Evolutionary conservation across 345 rosid genomes (phyloP), one percentile per base, ranked within the genome.

Genomic region (Pugionium cornutum): DNA sequence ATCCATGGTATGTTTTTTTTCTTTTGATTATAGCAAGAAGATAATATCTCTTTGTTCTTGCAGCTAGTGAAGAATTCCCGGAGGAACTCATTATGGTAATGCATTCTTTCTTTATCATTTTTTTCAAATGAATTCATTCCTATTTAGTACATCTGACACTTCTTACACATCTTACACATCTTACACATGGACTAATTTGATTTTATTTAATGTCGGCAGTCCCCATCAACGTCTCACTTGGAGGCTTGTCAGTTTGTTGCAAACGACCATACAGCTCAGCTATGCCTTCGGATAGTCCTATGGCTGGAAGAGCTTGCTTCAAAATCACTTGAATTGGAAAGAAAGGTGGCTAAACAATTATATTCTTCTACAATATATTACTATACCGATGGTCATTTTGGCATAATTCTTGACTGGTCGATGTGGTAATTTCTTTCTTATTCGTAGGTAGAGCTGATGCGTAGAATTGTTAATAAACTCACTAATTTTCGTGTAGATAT

Each of bases 261-360:
- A 73, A 86, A 84, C 59, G 88, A 88, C 77, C 99, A 83, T 70
- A 86, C 91, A 63, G 90, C 97, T 62, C 97, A 94, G 68, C 70
- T 90, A 58, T 90, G 99, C 80, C 95, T 90, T 67, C 95, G 99
- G 37, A 83, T 94, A 61, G 86, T 90, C 81, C 88, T 84, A 41
- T 94, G 99, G 99, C 86, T 94, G 37, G 97, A 94, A 79, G 97
- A 83, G 44, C 76, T 94, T 75, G 99, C 97, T 62, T 90, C 99
- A 49, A 88, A 94, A 79, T 84, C 89, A 66, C 99, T 94, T 64
- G 95, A 94, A 67, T 77, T 88, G 73, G 97, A 94, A 82, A 85
- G 83, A 75, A 86, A 94, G 99, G 99, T 89, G 74, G 68, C 67
- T 47, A 9, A 67, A 62, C 68, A 44, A 46, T 4, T 40, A 10